phyloP scores from a whole-genome alignment of 352 stramenopile species.

The Blastocystis sp. region DNA sequence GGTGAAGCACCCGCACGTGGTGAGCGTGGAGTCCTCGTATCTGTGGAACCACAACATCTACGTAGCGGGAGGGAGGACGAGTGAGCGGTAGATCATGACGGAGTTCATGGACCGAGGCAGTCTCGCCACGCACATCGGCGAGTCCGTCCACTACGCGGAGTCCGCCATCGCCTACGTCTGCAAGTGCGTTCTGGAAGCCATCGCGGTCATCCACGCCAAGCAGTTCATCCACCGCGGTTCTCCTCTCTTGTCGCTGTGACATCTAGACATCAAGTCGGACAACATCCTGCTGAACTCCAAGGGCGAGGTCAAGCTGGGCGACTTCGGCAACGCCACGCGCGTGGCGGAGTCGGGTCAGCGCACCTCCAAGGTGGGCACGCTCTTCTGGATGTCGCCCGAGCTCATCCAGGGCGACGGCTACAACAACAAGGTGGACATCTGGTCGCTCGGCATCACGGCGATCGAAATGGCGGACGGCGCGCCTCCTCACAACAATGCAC shows the following conservation, averaged over 20 bases:
- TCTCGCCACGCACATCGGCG: conserved; percentile 82
- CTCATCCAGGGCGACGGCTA: conserved; percentile 89
- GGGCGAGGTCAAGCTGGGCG: conserved; percentile 76
- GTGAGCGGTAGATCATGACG: conserved; percentile 85
- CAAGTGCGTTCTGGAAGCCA: conserved; percentile 75
- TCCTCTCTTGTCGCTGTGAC: not conserved
- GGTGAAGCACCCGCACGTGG: conserved; percentile 78
- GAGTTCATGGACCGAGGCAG: conserved; percentile 88
- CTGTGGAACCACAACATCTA: conserved; percentile 75
- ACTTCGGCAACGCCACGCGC: conserved; percentile 80
- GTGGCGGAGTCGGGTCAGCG: conserved; percentile 77
- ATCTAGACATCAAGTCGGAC: conserved; percentile 80
- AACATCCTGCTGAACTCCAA: conserved; percentile 79
- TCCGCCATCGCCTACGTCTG: conserved; percentile 79
- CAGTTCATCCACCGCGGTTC: conserved; percentile 23
- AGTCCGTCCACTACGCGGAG: conserved; percentile 78
- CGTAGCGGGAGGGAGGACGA: not conserved
- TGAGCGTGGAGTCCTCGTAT: conserved; percentile 77
- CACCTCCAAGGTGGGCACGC: conserved; percentile 85
- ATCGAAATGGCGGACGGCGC: conserved; percentile 88
- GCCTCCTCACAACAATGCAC: conserved; percentile 86
- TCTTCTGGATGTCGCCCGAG: conserved; percentile 91
- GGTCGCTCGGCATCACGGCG: conserved; percentile 85
- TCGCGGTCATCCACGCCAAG: conserved; percentile 69
- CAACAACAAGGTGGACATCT: conserved; percentile 87